Evolutionary conservation across 1,284 basidiomycete genomes (phyloP), one percentile per base, ranked within the genome.

Genomic region (Malassezia equina): DNA sequence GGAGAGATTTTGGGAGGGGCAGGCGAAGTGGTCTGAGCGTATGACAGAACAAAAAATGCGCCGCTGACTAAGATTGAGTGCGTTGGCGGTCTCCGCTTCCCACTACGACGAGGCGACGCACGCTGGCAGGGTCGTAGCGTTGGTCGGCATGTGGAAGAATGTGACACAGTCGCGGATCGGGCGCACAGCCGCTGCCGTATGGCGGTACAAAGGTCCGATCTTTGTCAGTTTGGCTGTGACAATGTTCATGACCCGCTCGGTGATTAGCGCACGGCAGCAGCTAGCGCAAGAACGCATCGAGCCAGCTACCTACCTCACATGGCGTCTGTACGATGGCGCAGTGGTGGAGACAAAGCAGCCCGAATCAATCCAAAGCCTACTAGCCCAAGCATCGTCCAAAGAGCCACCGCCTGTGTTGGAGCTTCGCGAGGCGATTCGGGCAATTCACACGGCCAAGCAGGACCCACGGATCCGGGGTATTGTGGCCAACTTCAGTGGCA

Each of bases 391-490:
- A 9, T 50, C 55, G 6, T 62, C 64, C 15, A 68, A 65, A 41
- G 63, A 67, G 41, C 51, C 58, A 15, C 63, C 61, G 4, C 60
- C 54, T 5, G 62, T 69, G 3, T 72, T 78, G 69, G 73, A 76
- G 51, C 58, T 77, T 39, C 76, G 75, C 54, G 76, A 77, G 17
- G 73, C 73, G 32, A 61, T 76, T 8, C 64, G 70, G 17, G 66
- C 76, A 12, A 67, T 78, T 43, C 76, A 75, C 42, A 71, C 68
- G 58, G 73, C 75, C 6, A 67, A 73, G 51, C 53, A 55, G 6
- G 76, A 77, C 58, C 65, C 69, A 23, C 65, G 76, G 9, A 71
- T 78, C 49, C 68, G 69, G 48, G 77, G 77, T 31, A 66, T 78
- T 56, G 67, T 78, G 48, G 77, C 76, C 47, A 76, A 78, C 60